Percentiles rank a stretch among this genome's conserved stretches.
Evolutionary conservation across 1,284 basidiomycete species (phyloP).

Genomic region (Leucoagaricus sp.): DNA sequence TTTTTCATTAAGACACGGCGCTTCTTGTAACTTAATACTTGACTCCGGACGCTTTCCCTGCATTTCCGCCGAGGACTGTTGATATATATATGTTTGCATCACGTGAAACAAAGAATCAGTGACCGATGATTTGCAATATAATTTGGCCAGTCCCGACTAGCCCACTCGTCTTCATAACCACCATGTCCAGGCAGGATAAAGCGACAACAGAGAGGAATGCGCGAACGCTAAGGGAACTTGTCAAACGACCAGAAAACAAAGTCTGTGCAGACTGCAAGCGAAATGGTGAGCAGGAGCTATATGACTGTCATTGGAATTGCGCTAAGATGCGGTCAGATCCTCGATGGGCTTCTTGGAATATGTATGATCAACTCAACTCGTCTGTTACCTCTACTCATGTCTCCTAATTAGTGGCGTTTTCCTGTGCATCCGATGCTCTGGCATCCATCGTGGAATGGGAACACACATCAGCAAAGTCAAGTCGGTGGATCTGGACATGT

Average conservation of each 20-base stretch:
- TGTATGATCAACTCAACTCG: slow-evolving; percentile 51
- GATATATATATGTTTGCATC: neutral
- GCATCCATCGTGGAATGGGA: slow-evolving; percentile 97
- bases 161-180: slow-evolving; percentile 4
- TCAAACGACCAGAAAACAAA: slow-evolving; percentile 92
- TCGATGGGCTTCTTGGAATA: slow-evolving; percentile 97
- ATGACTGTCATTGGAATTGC: slow-evolving; percentile 16
- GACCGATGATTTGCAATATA: neutral
- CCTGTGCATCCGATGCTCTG: slow-evolving; percentile 97
- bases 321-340: slow-evolving; percentile 63
- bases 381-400: slow-evolving; percentile 5
- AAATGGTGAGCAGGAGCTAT: slow-evolving; percentile 64
- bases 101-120: slow-evolving; percentile 4
- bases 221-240: slow-evolving; percentile 77
- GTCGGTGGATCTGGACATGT: slow-evolving; percentile 96
- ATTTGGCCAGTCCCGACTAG: neutral
- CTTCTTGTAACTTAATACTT: neutral
- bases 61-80: neutral
- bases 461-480: slow-evolving; percentile 98
- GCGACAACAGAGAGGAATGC: slow-evolving; percentile 80
- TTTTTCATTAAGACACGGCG: neutral
- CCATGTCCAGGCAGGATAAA: slow-evolving; percentile 79
- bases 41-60: too few relatives aligned
- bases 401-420: slow-evolving; percentile 73
- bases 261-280: slow-evolving; percentile 92